Percentiles rank a stretch among this genome's conserved stretches.
Evolutionary conservation across 169 alveolate genomes (phyloP).

Genomic region (Neospora caninum): DNA sequence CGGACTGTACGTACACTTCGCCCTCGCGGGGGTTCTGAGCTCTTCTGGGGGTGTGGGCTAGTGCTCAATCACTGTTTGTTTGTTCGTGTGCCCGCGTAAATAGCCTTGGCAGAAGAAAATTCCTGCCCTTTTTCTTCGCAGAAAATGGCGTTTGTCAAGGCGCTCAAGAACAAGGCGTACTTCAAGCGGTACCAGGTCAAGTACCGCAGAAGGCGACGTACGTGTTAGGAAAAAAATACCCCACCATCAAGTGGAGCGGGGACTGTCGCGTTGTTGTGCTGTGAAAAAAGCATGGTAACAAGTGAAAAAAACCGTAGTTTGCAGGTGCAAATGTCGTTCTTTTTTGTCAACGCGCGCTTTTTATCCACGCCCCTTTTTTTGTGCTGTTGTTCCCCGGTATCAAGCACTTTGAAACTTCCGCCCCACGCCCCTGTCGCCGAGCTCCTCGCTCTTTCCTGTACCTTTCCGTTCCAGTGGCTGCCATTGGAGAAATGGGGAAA

Average conservation of each 20-base stretch:
- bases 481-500: too few relatives aligned
- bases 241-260: conserved; percentile 11
- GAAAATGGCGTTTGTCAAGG: conserved; percentile 97
- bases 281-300: neutral
- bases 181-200: conserved; percentile 99
- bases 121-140: neutral
- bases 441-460: neutral
- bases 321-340: neutral
- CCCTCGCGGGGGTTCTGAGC: neutral
- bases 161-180: conserved; percentile 97
- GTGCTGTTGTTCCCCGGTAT: neutral
- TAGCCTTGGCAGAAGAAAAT: neutral
- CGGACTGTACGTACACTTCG: neutral
- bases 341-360: neutral
- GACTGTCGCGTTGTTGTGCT: neutral
- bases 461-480: too few relatives aligned
- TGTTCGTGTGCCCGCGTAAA: neutral
- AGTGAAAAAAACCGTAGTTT: neutral
- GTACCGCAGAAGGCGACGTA: conserved; percentile 98
- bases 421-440: neutral
- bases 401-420: neutral
- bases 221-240: conserved; percentile 11
- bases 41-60: neutral
- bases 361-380: neutral
- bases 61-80: neutral